Evolutionary conservation across 331 rosid species (phyloP).

Genomic region (Pyracantha coccinea): DNA sequence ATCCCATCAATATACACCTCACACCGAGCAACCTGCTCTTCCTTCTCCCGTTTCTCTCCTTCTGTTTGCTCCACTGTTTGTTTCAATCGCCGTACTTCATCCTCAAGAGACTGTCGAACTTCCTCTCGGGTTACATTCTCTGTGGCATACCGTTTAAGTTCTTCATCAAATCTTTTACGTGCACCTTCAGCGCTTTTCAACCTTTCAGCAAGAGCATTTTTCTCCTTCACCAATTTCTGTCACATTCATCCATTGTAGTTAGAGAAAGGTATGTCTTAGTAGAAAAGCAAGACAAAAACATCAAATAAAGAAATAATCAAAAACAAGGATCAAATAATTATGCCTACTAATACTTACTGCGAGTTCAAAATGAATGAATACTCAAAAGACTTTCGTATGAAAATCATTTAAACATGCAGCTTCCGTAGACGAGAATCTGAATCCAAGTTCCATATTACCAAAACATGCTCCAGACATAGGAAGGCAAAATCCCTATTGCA

Average conservation of each 20-base stretch:
- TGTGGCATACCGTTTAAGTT: constrained; percentile 80
- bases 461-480: not conserved
- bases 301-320: no score
- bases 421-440: not conserved
- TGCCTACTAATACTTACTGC: not conserved
- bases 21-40: constrained; percentile 92
- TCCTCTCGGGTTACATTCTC: constrained; percentile 92
- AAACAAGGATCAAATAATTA: no score
- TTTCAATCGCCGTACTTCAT: constrained; percentile 82
- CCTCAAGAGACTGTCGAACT: constrained; percentile 94
- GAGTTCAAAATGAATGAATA: not conserved
- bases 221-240: constrained; percentile 96
- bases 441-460: not conserved
- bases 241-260: constrained; percentile 4
- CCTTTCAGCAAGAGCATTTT: constrained; percentile 92
- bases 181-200: constrained; percentile 92
- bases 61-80: constrained; percentile 95
- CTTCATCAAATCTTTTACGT: constrained; percentile 94
- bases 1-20: constrained; percentile 97
- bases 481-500: not conserved
- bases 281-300: not conserved
- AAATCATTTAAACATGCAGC: not conserved
- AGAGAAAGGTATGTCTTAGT: not conserved
- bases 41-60: constrained; percentile 95
- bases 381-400: not conserved